Conservation (phyloP, 2,329 filamentous ascomycete genomes). For the Ceratocystiopsis minuta region DNA sequence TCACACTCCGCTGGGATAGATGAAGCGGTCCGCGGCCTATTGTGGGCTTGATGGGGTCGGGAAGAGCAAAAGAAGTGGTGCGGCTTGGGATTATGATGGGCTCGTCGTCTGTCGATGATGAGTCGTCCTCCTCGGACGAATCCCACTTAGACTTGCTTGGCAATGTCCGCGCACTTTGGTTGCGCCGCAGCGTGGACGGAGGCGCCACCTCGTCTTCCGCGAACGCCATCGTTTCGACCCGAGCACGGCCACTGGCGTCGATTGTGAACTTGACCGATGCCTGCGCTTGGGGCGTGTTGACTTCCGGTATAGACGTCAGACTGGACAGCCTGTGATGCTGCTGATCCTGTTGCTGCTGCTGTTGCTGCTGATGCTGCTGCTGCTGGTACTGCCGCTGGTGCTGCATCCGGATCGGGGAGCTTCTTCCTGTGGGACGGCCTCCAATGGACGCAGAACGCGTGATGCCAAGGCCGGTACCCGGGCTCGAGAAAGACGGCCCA, state of each 20-base stretch:
- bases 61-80: constrained; percentile 38
- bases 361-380: constrained; percentile 5
- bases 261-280: constrained; percentile 46
- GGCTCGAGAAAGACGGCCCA: constrained; percentile 5
- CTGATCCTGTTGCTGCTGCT: constrained; percentile 12
- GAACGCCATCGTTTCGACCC: constrained; percentile 32
- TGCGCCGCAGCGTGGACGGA: constrained; percentile 7
- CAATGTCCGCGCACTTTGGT: constrained; percentile 11
- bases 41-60: constrained; percentile 30
- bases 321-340: constrained; percentile 31
- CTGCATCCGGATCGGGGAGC: constrained; percentile 34
- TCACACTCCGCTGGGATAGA: constrained; percentile 24
- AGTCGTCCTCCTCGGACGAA: constrained; percentile 28
- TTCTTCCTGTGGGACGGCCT: constrained; percentile 26
- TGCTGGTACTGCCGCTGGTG: constrained; percentile 19
- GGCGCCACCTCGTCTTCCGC: constrained; percentile 16
- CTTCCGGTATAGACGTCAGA: constrained; percentile 40
- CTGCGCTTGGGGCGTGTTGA: constrained; percentile 21
- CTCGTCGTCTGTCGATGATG: constrained; percentile 44
- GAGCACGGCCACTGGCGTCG: constrained; percentile 40
- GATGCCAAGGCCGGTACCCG: constrained; percentile 12
- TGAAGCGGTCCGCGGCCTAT: constrained; percentile 28
- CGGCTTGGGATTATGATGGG: constrained; percentile 47
- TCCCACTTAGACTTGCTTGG: constrained; percentile 18
- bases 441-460: constrained; percentile 19